Base-by-base conservation (phyloP, 73 alveolate genomes). In the Tetrahymena malaccensis region DNA sequence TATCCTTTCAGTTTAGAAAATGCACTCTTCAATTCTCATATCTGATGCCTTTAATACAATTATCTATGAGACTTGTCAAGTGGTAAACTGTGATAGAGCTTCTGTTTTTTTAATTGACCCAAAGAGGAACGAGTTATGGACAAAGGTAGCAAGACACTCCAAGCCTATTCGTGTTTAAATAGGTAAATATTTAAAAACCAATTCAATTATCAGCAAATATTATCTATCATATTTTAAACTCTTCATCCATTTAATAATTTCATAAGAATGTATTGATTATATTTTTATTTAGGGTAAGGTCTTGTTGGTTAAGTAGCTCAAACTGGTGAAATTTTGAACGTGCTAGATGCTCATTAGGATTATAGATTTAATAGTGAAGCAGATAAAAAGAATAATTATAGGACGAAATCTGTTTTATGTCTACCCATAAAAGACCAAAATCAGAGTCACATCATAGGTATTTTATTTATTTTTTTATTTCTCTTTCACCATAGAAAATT, bases 111-210 rank as follows among this genome's bases (percentile, higher is more conserved):
- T 96, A 37, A 96, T 96, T 55, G 99, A 98, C 93, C 96, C 94
- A 93, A 94, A 94, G 3, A 96, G 97, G 89, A 98, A 97, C 57
- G 97, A 97, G 43, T 55, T 98, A 40, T 95, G 98, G 94, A 97
- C 97, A 15, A 96, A 96, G 50, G 96, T 97, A 10, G 98, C 97
- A 31, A 97, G 96, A 96, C 98, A 98, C 25, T 58, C 97, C 55
- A 96, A 94, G 57, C 94, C 96, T 4, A 96, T 96, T 43, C 43
- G 96, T 83, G 96, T 96, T 16, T 96, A 96, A 25, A 95, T 95
- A 89, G 89, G 94, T 31, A 95, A 35, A 93, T 27, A 70, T 4
- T n/a, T 27, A 25, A 70, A 10, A 0, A 56, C 0, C 0, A 56
- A 56, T 56, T 8, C 44, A 4, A 40, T 40, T 40, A 6, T 4